phyloP scores from a whole-genome alignment of 163 green algal species.

The Chloromonas sp. region DNA sequence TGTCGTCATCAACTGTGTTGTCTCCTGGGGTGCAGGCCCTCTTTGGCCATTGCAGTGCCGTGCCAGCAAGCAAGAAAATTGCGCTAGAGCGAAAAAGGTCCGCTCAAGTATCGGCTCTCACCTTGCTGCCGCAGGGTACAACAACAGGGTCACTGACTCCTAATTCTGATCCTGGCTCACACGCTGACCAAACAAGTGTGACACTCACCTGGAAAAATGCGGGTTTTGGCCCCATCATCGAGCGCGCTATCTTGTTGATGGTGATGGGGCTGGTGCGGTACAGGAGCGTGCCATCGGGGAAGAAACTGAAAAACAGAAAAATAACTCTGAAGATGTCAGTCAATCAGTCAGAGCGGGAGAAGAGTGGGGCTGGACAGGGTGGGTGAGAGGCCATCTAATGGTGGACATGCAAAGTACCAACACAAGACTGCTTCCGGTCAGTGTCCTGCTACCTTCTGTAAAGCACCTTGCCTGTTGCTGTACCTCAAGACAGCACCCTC shows the following conservation, averaged over 20 bases:
- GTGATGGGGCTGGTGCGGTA: slow-evolving; percentile 69
- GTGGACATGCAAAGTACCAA: too few relatives aligned
- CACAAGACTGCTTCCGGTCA: too few relatives aligned
- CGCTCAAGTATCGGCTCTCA: neutral
- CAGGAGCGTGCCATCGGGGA: slow-evolving; percentile 69
- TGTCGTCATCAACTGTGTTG: too few relatives aligned
- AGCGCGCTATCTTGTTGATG: slow-evolving; percentile 45
- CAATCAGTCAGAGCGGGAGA: too few relatives aligned
- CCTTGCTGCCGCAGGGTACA: neutral
- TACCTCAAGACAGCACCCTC: too few relatives aligned
- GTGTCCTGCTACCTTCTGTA: too few relatives aligned
- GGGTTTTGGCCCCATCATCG: slow-evolving; percentile 13
- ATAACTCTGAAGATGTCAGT: too few relatives aligned
- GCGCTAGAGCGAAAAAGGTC: neutral
- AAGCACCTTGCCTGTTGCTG: too few relatives aligned
- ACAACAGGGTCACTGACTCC: too few relatives aligned
- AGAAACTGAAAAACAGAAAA: slow-evolving; percentile 51
- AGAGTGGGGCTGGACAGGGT: too few relatives aligned
- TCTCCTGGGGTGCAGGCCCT: too few relatives aligned
- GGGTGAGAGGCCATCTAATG: too few relatives aligned
- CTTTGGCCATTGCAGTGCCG: neutral
- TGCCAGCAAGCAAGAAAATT: neutral
- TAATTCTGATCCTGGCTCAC: neutral
- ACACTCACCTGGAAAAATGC: neutral
- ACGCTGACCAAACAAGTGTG: neutral